Conservation (phyloP, 768 basidiomycete genomes). For the Macrolepiota albuminosa region DNA sequence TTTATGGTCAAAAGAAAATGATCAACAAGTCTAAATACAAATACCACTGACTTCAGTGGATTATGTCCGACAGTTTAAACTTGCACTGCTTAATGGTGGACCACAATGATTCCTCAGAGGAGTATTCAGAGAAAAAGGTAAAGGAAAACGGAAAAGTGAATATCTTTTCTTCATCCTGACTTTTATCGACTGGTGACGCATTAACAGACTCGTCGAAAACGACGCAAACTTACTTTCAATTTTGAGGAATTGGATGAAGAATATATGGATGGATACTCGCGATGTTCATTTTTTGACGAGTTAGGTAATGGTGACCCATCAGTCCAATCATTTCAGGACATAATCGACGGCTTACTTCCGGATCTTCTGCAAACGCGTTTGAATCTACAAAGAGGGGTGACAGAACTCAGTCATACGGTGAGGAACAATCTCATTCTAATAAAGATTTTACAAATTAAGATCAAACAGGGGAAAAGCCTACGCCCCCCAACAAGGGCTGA, state of each 20-base stretch:
- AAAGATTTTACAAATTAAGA: not conserved
- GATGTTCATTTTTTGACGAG: conserved; percentile 17
- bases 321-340: conserved; percentile 23
- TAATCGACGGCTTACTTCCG: conserved; percentile 25
- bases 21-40: not conserved
- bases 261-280: not conserved
- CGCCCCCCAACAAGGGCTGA: conserved; percentile 41
- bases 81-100: not conserved
- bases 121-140: conserved; percentile 4
- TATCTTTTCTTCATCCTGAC: not conserved
- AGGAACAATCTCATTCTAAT: not conserved
- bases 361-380: conserved; percentile 23
- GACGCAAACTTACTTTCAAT: conserved; percentile 13
- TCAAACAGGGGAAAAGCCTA: conserved; percentile 27
- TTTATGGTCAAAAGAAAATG: not conserved
- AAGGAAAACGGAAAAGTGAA: conserved; percentile 8
- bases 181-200: not conserved
- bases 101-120: conserved; percentile 8
- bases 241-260: not conserved
- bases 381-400: conserved; percentile 12
- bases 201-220: conserved; percentile 12
- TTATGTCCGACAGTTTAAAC: not conserved
- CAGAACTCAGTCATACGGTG: conserved; percentile 24
- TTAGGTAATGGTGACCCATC: conserved; percentile 12
- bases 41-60: not conserved